Conservation (phyloP, 352 stramenopile species). For the Sclerospora graminicola region DNA sequence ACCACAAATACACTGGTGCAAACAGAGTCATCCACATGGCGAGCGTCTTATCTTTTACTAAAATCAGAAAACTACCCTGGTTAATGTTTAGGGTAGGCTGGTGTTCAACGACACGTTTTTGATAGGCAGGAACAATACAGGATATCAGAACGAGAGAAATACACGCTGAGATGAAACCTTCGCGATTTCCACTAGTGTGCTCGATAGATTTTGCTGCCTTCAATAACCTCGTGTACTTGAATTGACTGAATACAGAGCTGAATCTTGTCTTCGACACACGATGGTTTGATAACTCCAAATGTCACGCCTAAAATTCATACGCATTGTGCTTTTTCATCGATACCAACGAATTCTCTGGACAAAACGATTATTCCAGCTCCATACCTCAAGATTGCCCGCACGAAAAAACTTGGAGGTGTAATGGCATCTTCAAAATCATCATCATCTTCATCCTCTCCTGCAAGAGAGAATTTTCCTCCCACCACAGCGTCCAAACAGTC, state of each 20-base stretch:
- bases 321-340: too few species aligned
- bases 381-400: too few species aligned
- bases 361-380: slow-evolving; percentile 52
- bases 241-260: too few species aligned
- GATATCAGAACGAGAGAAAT: slow-evolving; percentile 37
- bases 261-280: slow-evolving; percentile 80
- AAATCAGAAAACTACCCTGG: slow-evolving; percentile 37
- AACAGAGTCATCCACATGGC: too few species aligned
- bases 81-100: slow-evolving; percentile 44
- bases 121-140: slow-evolving; percentile 64
- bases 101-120: slow-evolving; percentile 69
- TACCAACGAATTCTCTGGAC: slow-evolving; percentile 26
- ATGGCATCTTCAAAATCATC: too few species aligned
- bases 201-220: slow-evolving; percentile 26
- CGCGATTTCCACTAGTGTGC: slow-evolving; percentile 3
- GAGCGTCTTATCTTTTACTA: too few species aligned
- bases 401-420: too few species aligned
- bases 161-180: slow-evolving; percentile 3
- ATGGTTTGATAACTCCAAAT: slow-evolving; percentile 55
- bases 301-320: slow-evolving; percentile 35
- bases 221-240: slow-evolving; percentile 47
- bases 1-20: too few species aligned
- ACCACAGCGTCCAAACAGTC: too few species aligned
- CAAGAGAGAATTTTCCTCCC: slow-evolving; percentile 25
- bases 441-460: slow-evolving; percentile 43